A percentile compares a stretch with the other conserved stretches of the same genome.
Conservation (phyloP, 1,284 basidiomycete species). For the Blastosporella zonata region DNA sequence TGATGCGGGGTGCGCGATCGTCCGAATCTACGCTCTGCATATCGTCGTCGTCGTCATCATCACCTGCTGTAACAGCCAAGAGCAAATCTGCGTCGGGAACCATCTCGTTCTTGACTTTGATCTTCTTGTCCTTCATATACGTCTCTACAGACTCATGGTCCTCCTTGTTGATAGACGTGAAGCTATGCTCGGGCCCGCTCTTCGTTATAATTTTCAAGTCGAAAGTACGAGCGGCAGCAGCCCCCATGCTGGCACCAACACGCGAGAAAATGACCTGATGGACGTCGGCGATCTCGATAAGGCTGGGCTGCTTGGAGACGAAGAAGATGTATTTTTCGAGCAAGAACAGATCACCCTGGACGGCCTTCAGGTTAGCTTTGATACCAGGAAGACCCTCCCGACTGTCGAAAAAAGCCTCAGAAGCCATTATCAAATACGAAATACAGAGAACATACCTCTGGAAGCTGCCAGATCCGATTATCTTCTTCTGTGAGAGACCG, state of each 20-base stretch:
- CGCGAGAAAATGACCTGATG: slow-evolving; percentile 93
- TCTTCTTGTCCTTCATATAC: slow-evolving; percentile 88
- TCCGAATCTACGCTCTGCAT: slow-evolving; percentile 78
- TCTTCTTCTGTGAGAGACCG: slow-evolving; percentile 87
- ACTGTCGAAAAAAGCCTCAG: slow-evolving; percentile 34
- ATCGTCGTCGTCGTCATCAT: slow-evolving; percentile 80
- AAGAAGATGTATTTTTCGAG: slow-evolving; percentile 98
- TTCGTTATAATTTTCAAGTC: slow-evolving; percentile 91
- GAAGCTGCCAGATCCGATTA: slow-evolving; percentile 83
- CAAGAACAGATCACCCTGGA: slow-evolving; percentile 96
- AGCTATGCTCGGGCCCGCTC: slow-evolving; percentile 79
- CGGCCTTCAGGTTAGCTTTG: slow-evolving; percentile 97
- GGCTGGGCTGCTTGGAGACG: slow-evolving; percentile 93
- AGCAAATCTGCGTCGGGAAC: slow-evolving; percentile 79
- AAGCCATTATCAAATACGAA: neutral
- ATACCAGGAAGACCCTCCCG: slow-evolving; percentile 78
- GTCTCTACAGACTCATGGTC: slow-evolving; percentile 87
- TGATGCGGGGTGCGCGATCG: slow-evolving; percentile 52
- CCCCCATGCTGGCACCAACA: slow-evolving; percentile 85
- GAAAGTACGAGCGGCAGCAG: slow-evolving; percentile 88
- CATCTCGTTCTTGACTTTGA: slow-evolving; percentile 96
- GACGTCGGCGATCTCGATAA: slow-evolving; percentile 90
- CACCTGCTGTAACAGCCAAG: slow-evolving; percentile 64
- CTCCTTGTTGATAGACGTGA: slow-evolving; percentile 94
- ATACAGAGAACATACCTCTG: slow-evolving; percentile 56